Base-by-base conservation (phyloP, 2,329 filamentous ascomycete genomes). In the Zasmidium citrigriseum region DNA sequence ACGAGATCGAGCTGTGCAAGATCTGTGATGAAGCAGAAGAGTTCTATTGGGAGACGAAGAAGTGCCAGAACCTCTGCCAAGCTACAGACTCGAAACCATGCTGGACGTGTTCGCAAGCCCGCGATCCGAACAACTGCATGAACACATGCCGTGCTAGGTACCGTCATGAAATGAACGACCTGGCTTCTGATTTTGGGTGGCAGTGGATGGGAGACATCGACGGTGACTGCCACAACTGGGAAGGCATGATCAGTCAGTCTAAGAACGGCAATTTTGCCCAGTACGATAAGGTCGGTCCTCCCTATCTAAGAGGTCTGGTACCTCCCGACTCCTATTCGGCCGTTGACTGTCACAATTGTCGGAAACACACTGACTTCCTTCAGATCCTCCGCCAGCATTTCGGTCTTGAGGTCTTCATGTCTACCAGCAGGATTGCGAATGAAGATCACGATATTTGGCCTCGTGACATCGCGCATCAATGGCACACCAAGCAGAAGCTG, bases 381-480 rank as follows among this genome's bases (percentile, higher is more conserved):
- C 55, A 66, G 64, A 41, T 63, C 11, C 46, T 66, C 4, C 22
- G 29, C 9, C 50, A 56, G 27, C 54, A 64, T 18, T 66, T 66
- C 45, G 64, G 64, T 4, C 59, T 66, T 11, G 41, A 58, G 12
- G 64, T 49, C 11, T 55, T 55, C 34, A 58, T 66, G 23, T 45
- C 55, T 7, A 22, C 46, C 16, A 64, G 55, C 1, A 53, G 54
- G 16, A 52, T 57, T 4, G 22, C 58, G 1, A 20, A 5, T 2
- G 21, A 53, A 16, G 54, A 57, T 18, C 16, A 20, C 5, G 52
- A 52, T 1, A 12, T 12, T 5, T 63, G 64, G 62, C 60, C 62
- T 12, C 38, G 55, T 16, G 52, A 60, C 23, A 29, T 34, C 16
- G 59, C 59, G 24, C 57, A 66, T 27, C n/a, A 34, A 2, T 64